Evolutionary conservation across 2,329 filamentous ascomycete genomes (phyloP), one percentile per base, ranked within the genome.

Genomic region (Xylaria arbuscula): DNA sequence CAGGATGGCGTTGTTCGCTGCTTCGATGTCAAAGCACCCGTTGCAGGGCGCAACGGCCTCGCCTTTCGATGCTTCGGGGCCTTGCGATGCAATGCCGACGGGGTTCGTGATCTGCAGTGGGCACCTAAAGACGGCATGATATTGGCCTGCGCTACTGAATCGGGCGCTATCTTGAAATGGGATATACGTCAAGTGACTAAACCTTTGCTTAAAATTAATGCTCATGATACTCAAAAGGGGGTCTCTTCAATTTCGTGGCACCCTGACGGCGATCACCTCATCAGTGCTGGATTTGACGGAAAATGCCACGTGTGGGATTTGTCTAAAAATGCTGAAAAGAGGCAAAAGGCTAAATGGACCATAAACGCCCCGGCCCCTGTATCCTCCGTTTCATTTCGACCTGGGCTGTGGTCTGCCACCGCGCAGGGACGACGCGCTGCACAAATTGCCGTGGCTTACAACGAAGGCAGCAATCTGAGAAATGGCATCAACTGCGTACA

Each of bases 241-340:
- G 88, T 87, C 73, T 83, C 86, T 1, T 84, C 87, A 0, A 87
- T 91, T 51, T 85, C 87, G 2, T 92, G 90, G 90, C 90, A 92
- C 72, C 87, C 88, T 0, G 89, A 92, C 74, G 90, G 89, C 15
- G 83, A 86, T n/a, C 88, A 92, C 72, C 79, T 91, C 11, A 83
- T 89, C 57, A 91, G 88, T 70, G 88, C 86, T 4, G 89, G 89
- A 7, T 81, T 85, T 71, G 90, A 92, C 75, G 85, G 84, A 67
- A 86, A 85, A 62, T 86, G 89, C 47, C 84, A 89, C 72, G 86
- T 91, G 6, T 92, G 90, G 90, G 88, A 92, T 73, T 78, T 91
- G 66, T 86, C 87, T 5, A 83, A 81, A 60, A 83, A 82, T 7
- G 87, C 86, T 17, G 88, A 91, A 72, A 88, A 89, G 77, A 83